Conservation (phyloP, 495 filamentous ascomycete species). For the Pyrenula massariospora region DNA sequence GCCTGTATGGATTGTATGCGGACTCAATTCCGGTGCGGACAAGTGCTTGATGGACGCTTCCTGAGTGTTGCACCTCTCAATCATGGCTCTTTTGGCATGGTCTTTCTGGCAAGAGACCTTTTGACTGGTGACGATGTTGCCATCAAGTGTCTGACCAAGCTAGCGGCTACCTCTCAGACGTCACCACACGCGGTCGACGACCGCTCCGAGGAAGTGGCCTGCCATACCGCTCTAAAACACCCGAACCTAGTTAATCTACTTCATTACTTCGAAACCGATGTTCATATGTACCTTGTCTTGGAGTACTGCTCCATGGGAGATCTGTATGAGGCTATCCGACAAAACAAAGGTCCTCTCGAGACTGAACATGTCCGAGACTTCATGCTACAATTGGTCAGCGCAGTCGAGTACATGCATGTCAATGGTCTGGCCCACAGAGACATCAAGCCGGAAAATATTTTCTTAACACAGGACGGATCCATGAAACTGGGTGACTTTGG, state of each 20-base stretch:
- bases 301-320: slow-evolving; percentile 96
- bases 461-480: slow-evolving; percentile 69
- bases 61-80: slow-evolving; percentile 87
- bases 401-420: slow-evolving; percentile 80
- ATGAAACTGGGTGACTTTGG: slow-evolving; percentile 98
- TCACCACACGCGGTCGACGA: slow-evolving; percentile 58
- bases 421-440: slow-evolving; percentile 93
- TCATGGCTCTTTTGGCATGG: slow-evolving; percentile 96
- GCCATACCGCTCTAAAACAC: slow-evolving; percentile 72
- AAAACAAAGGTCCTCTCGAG: slow-evolving; percentile 74
- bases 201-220: slow-evolving; percentile 74
- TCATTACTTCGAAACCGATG: slow-evolving; percentile 81
- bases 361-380: slow-evolving; percentile 94
- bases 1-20: slow-evolving; percentile 63
- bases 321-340: slow-evolving; percentile 91
- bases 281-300: slow-evolving; percentile 83
- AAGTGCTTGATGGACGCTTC: slow-evolving; percentile 75
- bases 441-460: slow-evolving; percentile 99
- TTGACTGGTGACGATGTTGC: slow-evolving; percentile 68
- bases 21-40: slow-evolving; percentile 59
- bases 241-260: slow-evolving; percentile 90
- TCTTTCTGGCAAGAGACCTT: slow-evolving; percentile 80
- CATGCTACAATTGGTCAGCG: slow-evolving; percentile 88
- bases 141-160: slow-evolving; percentile 86
- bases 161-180: slow-evolving; percentile 36